These are phyloP conservation scores for Peronospora farinosa DNA, from an alignment of 352 stramenopile genomes.

Conservation along the genomic window DNA sequence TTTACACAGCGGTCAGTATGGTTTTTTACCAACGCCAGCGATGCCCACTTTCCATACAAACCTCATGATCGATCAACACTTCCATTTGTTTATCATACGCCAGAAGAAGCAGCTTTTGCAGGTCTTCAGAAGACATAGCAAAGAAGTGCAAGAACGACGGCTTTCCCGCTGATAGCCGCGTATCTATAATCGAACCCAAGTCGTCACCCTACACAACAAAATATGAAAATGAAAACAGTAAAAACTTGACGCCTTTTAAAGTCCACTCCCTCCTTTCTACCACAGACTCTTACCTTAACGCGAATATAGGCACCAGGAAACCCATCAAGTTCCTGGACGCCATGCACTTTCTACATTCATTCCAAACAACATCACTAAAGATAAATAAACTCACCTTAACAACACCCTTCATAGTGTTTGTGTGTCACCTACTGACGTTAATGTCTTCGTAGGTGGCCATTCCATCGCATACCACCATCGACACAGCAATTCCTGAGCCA, in stretches of 20 bases:
- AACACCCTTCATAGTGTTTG: too few species aligned
- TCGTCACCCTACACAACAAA: constrained; percentile 50
- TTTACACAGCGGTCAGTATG: constrained; percentile 8
- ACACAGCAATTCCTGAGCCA: constrained; percentile 76
- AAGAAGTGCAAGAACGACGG: constrained; percentile 84
- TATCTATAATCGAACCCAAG: constrained; percentile 82
- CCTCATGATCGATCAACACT: constrained; percentile 64
- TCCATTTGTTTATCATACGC: constrained; percentile 85
- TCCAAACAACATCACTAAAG: too few species aligned
- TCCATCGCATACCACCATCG: constrained; percentile 84
- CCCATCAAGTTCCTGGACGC: constrained; percentile 76
- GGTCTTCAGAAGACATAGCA: constrained; percentile 58
- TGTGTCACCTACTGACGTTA: constrained; percentile 18
- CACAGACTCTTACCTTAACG: constrained; percentile 41
- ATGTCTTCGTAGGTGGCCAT: constrained; percentile 53
- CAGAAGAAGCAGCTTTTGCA: constrained; percentile 64
- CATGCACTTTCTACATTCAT: constrained; percentile 47
- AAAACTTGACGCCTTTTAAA: not conserved
- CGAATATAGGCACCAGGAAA: constrained; percentile 75
- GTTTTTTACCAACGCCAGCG: not conserved
- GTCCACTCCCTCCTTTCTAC: too few species aligned
- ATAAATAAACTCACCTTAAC: too few species aligned
- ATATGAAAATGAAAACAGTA: not conserved
- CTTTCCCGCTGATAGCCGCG: constrained; percentile 55
- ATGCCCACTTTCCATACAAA: constrained; percentile 6